A percentile compares a stretch with the other conserved stretches of the same genome.
phyloP scores from a whole-genome alignment of 2,329 filamentous ascomycete genomes.

The Arthrobotrys megalospora region DNA sequence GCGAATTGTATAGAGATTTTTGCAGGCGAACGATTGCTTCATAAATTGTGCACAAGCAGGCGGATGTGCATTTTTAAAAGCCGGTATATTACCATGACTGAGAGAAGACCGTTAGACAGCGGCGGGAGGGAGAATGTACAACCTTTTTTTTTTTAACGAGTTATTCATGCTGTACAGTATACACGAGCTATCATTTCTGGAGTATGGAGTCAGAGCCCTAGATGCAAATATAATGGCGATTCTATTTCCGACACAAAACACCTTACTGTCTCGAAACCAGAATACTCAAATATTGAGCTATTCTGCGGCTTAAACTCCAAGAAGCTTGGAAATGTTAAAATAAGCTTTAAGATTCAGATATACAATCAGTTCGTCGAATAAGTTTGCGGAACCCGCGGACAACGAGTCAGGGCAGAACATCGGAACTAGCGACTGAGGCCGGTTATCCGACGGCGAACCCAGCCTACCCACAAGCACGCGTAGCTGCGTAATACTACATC shows the following conservation, averaged over 20 bases:
- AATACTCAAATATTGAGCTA: background rate
- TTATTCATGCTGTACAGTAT: constrained; percentile 3
- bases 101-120: background rate
- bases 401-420: background rate
- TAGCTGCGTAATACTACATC: background rate
- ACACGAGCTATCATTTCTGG: constrained; percentile 5
- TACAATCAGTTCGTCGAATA: background rate
- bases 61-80: constrained; percentile 3
- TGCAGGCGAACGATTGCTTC: background rate
- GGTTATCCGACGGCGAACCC: background rate
- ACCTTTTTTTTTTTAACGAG: background rate
- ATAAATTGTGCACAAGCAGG: background rate
- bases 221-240: background rate
- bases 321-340: background rate
- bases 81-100: background rate
- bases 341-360: background rate
- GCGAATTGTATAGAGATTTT: background rate
- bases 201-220: constrained; percentile 10
- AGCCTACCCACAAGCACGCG: background rate
- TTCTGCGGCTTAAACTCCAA: background rate
- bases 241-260: background rate
- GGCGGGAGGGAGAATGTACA: background rate
- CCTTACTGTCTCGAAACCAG: background rate
- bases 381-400: constrained; percentile 18
- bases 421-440: background rate